Evolutionary conservation across 2,329 filamentous ascomycete species (phyloP).

Genomic region (Calonectria pauciramosa): DNA sequence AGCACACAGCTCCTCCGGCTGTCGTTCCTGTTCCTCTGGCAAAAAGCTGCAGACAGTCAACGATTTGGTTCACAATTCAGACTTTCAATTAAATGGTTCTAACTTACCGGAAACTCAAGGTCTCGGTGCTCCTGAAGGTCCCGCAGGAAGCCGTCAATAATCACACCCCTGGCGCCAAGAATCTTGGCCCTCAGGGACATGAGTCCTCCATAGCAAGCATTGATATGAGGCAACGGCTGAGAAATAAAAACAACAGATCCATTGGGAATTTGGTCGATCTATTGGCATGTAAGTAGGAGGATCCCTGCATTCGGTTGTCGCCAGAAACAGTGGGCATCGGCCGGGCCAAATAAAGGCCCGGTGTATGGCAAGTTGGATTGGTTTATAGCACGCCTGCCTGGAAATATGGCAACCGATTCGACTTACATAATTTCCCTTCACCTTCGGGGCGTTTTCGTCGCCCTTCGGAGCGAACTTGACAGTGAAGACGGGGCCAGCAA

Average conservation of each 20-base stretch:
- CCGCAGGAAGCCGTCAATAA: slow-evolving; percentile 29
- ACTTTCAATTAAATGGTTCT: too few species aligned
- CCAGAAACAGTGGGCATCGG: background rate
- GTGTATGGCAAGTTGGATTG: background rate
- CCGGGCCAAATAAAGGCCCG: background rate
- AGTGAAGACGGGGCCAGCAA: slow-evolving; percentile 22
- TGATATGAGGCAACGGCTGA: slow-evolving; percentile 19
- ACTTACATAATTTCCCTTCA: slow-evolving; percentile 26
- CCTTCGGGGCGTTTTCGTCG: slow-evolving; percentile 18
- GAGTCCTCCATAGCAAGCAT: slow-evolving; percentile 32
- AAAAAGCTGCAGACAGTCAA: slow-evolving; percentile 2
- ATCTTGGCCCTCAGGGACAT: slow-evolving; percentile 32
- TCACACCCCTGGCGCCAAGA: slow-evolving; percentile 13
- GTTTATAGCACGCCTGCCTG: too few species aligned
- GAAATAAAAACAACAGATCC: slow-evolving; percentile 30
- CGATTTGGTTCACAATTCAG: too few species aligned
- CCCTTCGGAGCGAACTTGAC: slow-evolving; percentile 27
- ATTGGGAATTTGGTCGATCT: slow-evolving; percentile 29
- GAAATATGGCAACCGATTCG: too few species aligned
- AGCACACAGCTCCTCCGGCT: slow-evolving; percentile 19
- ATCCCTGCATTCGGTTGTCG: background rate
- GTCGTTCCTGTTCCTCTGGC: slow-evolving; percentile 27
- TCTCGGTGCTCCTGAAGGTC: slow-evolving; percentile 36
- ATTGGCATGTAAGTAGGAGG: background rate
- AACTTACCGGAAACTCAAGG: slow-evolving; percentile 21